Evolutionary conservation across 768 basidiomycete species (phyloP).

Genomic region (Boletus rubroflammeus): DNA sequence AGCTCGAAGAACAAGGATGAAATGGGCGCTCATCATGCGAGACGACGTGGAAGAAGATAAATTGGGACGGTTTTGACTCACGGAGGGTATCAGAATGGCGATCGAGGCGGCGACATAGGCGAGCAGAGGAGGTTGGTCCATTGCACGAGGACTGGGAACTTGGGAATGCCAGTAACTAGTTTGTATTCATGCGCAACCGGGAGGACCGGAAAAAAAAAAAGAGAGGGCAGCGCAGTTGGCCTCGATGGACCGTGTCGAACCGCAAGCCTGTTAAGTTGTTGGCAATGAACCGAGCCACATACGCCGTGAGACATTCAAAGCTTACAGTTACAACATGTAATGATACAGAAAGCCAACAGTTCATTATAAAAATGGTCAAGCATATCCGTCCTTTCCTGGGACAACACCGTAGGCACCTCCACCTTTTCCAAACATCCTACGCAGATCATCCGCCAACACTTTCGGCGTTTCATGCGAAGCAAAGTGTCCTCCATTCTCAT

Average conservation of each 20-base stretch:
- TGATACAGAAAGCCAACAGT: no score
- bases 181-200: slow-evolving; percentile 6
- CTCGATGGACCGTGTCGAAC: not conserved
- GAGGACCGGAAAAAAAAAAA: not conserved
- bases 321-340: no score
- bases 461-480: no score
- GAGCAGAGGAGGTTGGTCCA: slow-evolving; percentile 28
- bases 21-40: slow-evolving; percentile 55
- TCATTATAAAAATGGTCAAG: no score
- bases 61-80: slow-evolving; percentile 23
- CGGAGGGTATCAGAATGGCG: slow-evolving; percentile 23
- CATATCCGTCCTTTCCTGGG: not conserved
- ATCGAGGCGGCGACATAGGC: slow-evolving; percentile 19
- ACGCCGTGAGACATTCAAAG: not conserved
- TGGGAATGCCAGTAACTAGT: not conserved
- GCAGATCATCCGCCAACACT: no score
- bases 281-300: not conserved
- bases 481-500: no score
- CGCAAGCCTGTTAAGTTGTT: not conserved
- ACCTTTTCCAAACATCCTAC: no score
- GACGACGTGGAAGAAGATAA: not conserved
- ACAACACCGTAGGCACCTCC: not conserved
- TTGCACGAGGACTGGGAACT: not conserved
- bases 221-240: not conserved
- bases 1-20: slow-evolving; percentile 96